Evolutionary conservation across 176 grass and related monocot genomes (phyloP), one percentile per base, ranked within the genome.

Genomic region (Avena insularis): DNA sequence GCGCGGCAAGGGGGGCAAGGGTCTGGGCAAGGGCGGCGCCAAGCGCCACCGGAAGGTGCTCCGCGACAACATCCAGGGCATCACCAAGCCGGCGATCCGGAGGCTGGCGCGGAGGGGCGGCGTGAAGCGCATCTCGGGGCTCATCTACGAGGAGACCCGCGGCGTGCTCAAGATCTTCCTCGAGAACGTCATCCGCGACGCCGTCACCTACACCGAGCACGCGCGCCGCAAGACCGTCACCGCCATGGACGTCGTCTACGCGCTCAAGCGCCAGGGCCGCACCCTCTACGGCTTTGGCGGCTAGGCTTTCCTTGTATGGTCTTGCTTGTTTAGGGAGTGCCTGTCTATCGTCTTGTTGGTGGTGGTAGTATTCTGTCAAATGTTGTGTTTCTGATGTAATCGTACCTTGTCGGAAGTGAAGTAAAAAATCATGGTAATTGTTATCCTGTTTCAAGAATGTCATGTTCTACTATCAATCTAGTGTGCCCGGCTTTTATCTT

Each of bases 1-100:
- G 25, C 74, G 74, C 71, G 71, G 71, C 73, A 76, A 76, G 73
- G 73, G 48, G 49, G 49, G 74, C 74, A 77, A 77, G 74, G 74
- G 74, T 49, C 74, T 77, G 6, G 81, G 81, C 33, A 83, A 82
- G 67, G 81, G 80, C 48, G 50, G 64, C 0, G 61, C 80, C 19
- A 97, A 97, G 90, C 90, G 95, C 16, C 95, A 94, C 84, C 75
- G 92, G 27, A 97, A 97, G 92, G 92, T 97, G 16, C 95, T 97
- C 9, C 92, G 92, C 20, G 95, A 97, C 81, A 97, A 97, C 92
- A 97, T 97, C 80, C 90, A 97, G 90, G 92, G 95, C 21, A 97
- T 97, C 88, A 97, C 92, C 36, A 97, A 97, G 95, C 95, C 92
- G 72, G 95, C 92, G 2, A 97, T 94, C 51, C 92, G 88, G 4